Percentiles rank a stretch among this genome's conserved stretches.
These are phyloP conservation scores for Coemansia interrupta DNA, from an alignment of 192 early-diverging fungal species.

Conservation along the genomic window DNA sequence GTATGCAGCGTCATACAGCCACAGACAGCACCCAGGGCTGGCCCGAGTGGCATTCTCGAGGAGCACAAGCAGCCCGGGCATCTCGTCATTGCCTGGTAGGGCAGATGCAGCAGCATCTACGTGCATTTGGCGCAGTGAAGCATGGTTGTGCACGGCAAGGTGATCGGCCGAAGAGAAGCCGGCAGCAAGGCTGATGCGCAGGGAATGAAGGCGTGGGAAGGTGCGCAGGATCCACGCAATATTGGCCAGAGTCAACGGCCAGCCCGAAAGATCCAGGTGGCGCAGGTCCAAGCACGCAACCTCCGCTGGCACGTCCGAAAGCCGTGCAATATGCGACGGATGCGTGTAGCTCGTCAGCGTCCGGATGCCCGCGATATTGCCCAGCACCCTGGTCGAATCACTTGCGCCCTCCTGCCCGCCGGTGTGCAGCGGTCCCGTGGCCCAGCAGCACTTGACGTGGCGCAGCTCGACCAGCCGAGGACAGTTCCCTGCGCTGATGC, in stretches of 20 bases:
- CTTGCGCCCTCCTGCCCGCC: constrained; percentile 12
- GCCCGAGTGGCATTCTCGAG: too few species aligned
- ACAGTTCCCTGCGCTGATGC: constrained; percentile 29
- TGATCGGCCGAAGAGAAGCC: too few species aligned
- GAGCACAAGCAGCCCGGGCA: too few species aligned
- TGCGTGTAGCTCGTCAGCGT: constrained; percentile 35
- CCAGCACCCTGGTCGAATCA: constrained; percentile 44
- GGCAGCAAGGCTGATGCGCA: constrained; percentile 18
- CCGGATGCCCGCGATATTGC: constrained; percentile 27
- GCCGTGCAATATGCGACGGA: constrained; percentile 40
- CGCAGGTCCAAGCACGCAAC: constrained; percentile 16
- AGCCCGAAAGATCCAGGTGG: constrained; percentile 38
- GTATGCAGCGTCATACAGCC: constrained; percentile 27
- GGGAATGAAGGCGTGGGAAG: constrained; percentile 10
- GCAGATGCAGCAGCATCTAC: too few species aligned
- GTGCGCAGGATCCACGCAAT: constrained; percentile 23
- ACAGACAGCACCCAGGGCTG: constrained; percentile 10
- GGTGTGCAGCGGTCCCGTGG: constrained; percentile 28
- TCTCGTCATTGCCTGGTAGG: too few species aligned
- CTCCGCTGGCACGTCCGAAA: constrained; percentile 22
- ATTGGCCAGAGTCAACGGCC: constrained; percentile 37
- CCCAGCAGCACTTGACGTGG: constrained; percentile 53
- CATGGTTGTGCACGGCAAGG: too few species aligned
- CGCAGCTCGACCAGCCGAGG: constrained; percentile 30
- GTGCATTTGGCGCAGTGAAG: too few species aligned